phyloP scores from a whole-genome alignment of 2,329 filamentous ascomycete genomes.

The Claviceps digitariae region DNA sequence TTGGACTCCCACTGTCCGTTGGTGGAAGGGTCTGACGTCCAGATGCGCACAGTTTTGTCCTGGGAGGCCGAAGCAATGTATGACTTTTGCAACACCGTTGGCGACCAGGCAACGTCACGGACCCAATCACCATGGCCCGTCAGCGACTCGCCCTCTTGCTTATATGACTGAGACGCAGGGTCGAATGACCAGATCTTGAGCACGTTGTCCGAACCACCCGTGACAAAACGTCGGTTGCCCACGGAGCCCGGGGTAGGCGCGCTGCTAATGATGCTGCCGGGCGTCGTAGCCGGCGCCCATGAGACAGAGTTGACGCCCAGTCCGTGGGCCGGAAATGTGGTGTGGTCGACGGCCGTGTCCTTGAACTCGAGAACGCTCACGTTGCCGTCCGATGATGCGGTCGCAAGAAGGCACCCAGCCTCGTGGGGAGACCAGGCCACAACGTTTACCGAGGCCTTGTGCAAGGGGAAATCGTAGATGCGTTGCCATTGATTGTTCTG shows the following conservation, averaged over 20 bases:
- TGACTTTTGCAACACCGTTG: constrained; percentile 84
- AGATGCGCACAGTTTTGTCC: constrained; percentile 95
- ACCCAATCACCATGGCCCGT: constrained; percentile 91
- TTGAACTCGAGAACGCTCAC: constrained; percentile 94
- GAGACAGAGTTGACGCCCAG: constrained; percentile 91
- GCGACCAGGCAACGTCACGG: constrained; percentile 92
- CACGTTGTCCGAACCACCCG: constrained; percentile 84
- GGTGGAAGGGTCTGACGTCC: constrained; percentile 58
- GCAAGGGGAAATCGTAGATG: constrained; percentile 84
- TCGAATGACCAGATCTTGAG: constrained; percentile 90
- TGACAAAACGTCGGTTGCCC: constrained; percentile 73
- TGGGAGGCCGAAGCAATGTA: constrained; percentile 95
- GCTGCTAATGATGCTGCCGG: constrained; percentile 73
- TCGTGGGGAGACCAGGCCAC: constrained; percentile 97
- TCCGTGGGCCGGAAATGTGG: constrained; percentile 81
- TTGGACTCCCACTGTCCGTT: constrained; percentile 72
- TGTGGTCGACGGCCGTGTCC: constrained; percentile 84
- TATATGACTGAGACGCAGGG: constrained; percentile 44
- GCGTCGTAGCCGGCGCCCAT: constrained; percentile 78
- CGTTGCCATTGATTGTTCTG: constrained; percentile 56
- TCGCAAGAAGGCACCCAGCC: constrained; percentile 84
- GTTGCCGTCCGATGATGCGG: constrained; percentile 84
- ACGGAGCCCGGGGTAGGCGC: constrained; percentile 44
- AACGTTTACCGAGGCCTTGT: constrained; percentile 94
- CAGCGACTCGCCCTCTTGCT: constrained; percentile 50